Evolutionary conservation across 176 grass and related monocot species (phyloP).

Genomic region (Oryza coarctata): DNA sequence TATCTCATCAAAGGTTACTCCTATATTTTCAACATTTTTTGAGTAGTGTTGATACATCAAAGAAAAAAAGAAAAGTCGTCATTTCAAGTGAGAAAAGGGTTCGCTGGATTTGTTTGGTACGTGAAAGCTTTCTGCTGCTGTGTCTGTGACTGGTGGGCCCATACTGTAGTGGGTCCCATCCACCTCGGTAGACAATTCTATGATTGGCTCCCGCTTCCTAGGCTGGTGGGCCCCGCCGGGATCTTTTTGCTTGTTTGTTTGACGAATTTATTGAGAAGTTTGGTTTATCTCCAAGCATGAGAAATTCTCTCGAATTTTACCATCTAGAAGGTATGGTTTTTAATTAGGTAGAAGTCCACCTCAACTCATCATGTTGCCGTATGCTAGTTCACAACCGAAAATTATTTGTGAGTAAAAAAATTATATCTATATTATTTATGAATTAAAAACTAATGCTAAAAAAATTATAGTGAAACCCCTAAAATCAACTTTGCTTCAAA

Average conservation of each 20-base stretch:
- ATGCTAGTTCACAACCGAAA: neutral
- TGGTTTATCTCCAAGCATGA: neutral
- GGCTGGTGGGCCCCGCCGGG: neutral
- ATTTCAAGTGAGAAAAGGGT: neutral
- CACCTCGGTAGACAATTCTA: neutral
- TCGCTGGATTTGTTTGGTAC: neutral
- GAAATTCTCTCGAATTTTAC: neutral
- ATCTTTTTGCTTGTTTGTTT: neutral
- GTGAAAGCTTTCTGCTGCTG: neutral
- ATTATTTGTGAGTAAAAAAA: too few species aligned
- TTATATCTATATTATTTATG: too few species aligned
- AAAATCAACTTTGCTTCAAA: too few species aligned
- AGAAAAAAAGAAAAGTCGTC: neutral
- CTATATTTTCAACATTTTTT: neutral
- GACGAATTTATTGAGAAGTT: neutral
- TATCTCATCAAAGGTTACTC: too few species aligned
- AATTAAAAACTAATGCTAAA: too few species aligned
- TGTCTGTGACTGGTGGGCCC: neutral
- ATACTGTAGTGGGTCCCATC: neutral
- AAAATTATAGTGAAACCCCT: too few species aligned
- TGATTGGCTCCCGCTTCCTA: conserved; percentile 6
- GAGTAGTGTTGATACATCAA: neutral
- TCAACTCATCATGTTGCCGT: neutral
- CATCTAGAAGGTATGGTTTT: neutral
- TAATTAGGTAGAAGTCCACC: neutral